Conservation (phyloP, 495 filamentous ascomycete genomes). For the Neurospora sp. region DNA sequence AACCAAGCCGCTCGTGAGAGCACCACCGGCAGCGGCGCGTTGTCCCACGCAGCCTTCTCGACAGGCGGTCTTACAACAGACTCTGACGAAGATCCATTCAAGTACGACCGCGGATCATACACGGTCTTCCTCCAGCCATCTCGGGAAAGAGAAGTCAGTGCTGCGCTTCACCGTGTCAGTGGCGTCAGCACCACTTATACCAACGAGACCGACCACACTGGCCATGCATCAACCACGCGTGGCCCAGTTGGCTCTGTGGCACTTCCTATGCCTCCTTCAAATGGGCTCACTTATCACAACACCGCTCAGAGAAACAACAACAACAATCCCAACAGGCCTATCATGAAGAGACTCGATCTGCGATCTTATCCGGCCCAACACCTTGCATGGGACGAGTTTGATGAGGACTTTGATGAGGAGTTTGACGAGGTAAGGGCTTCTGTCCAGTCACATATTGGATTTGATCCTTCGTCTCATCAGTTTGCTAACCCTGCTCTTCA, state of each 20-base stretch:
- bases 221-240: neutral
- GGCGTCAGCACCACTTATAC: conserved; percentile 3
- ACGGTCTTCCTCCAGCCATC: conserved; percentile 14
- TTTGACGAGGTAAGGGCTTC: conserved; percentile 15
- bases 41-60: conserved; percentile 3
- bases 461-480: neutral
- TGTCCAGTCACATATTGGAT: neutral
- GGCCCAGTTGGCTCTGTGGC: neutral
- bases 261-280: neutral
- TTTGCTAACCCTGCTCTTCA: conserved; percentile 1
- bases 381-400: conserved; percentile 6
- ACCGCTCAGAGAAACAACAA: conserved; percentile 10
- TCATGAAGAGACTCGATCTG: conserved; percentile 2
- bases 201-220: neutral
- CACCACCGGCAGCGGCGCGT: neutral
- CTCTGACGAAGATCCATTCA: conserved; percentile 25
- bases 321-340: neutral
- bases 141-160: conserved; percentile 21
- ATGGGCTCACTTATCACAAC: neutral
- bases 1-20: neutral
- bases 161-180: conserved; percentile 12
- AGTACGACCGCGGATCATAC: conserved; percentile 18
- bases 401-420: conserved; percentile 3
- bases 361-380: conserved; percentile 4
- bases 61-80: conserved; percentile 9